Evolutionary conservation across 2,329 filamentous ascomycete species (phyloP), one percentile per base, ranked within the genome.

Genomic region (Pseudonectria buxi): DNA sequence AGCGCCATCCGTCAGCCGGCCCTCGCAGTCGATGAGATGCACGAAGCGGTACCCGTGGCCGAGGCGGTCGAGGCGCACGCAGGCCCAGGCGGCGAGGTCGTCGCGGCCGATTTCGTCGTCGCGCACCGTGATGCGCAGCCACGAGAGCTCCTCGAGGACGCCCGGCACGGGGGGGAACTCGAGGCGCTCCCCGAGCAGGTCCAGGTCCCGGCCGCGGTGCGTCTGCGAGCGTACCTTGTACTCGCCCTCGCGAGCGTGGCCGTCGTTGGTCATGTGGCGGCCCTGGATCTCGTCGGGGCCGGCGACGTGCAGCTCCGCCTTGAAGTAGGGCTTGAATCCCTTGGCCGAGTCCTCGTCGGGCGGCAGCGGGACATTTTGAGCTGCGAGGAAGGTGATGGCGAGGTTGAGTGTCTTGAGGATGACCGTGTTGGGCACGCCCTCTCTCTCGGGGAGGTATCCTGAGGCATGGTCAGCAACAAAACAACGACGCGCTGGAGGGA

Each of bases 81-180:
- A 95, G 2, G 85, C 80, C 92, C 92, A 96, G 3, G 83, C 87
- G 10, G 87, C 82, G 37, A 95, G 61, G 40, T 83, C 75, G 53
- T 96, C 88, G 43, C 74, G 73, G 4, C 81, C 79, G 46, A 89
- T 76, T 59, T 90, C 83, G 48, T 94, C 83, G 57, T 96, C 86
- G 59, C 88, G 83, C 47, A 96, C 71, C 50, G 94, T 87, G 68
- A 96, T 86, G 51, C 83, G 72, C 35, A 87, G 69, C 64, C 88
- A 89, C 22, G 78, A 77, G 42, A 89, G 65, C 52, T 83, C 76
- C 34, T 83, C 76, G 7, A 85, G 70, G 2, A 86, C 67, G 7
- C 75, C 70, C 1, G 63, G 57, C 22, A 78, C 62, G 0, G 58
- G 59, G 14, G 67, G 62, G 46, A 87, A 86, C 24, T 66, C 61